Conservation (phyloP, 1,284 basidiomycete genomes). For the Pyrrhoderma lamaoense region DNA sequence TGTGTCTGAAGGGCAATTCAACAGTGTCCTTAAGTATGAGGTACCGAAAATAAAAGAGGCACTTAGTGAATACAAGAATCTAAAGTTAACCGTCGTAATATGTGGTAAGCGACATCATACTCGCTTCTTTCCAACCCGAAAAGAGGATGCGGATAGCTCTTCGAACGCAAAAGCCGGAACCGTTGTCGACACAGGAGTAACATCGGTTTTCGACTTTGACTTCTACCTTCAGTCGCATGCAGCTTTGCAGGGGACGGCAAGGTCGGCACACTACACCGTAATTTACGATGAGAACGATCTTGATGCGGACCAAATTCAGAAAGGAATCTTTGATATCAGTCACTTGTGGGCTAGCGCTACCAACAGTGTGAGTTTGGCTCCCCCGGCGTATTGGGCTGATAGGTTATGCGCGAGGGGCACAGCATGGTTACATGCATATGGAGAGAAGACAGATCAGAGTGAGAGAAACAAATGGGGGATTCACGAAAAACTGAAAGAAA, state of each 20-base stretch:
- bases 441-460: not conserved
- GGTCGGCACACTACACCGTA: slow-evolving; percentile 66
- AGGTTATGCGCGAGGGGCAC: not conserved
- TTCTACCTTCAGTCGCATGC: slow-evolving; percentile 73
- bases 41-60: slow-evolving; percentile 48
- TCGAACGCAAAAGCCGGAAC: slow-evolving; percentile 71
- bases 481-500: not conserved
- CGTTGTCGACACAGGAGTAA: slow-evolving; percentile 71
- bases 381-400: not conserved
- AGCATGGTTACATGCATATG: not conserved
- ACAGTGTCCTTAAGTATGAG: slow-evolving; percentile 49
- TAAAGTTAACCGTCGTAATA: slow-evolving; percentile 61
- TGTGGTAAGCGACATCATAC: slow-evolving; percentile 77
- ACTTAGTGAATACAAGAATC: slow-evolving; percentile 48
- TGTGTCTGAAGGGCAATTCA: slow-evolving; percentile 69
- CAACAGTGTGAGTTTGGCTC: not conserved
- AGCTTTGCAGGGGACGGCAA: slow-evolving; percentile 57
- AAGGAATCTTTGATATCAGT: not conserved
- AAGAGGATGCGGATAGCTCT: slow-evolving; percentile 42
- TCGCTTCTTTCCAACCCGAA: slow-evolving; percentile 49
- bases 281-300: slow-evolving; percentile 65
- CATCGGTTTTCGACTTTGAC: slow-evolving; percentile 62
- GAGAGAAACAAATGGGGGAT: not conserved
- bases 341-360: not conserved
- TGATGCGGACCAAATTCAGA: slow-evolving; percentile 41